Conservation (phyloP, 352 stramenopile species). For the Globisporangium irregulare region DNA sequence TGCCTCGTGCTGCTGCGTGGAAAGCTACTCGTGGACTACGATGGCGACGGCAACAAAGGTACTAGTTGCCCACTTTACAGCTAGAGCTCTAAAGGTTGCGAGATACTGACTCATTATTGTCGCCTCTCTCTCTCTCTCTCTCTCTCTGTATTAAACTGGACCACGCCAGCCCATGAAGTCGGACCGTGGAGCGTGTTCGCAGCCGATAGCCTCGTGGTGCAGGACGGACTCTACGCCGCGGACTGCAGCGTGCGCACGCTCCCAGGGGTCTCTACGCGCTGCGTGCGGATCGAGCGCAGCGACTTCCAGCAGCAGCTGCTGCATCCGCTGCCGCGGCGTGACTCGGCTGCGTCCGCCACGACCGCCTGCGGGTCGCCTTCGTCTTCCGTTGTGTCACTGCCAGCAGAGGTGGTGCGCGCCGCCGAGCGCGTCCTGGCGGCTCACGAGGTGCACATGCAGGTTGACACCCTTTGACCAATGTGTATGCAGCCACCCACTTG, state of each 20-base stretch:
- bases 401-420: neutral
- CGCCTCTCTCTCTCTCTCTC: neutral
- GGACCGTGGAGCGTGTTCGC: slow-evolving; percentile 34
- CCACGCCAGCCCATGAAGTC: slow-evolving; percentile 21
- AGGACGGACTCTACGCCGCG: slow-evolving; percentile 35
- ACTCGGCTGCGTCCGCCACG: slow-evolving; percentile 18
- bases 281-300: slow-evolving; percentile 33
- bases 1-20: slow-evolving; percentile 40
- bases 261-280: slow-evolving; percentile 18
- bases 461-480: neutral
- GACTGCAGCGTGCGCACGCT: slow-evolving; percentile 39
- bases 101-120: neutral
- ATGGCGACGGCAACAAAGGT: slow-evolving; percentile 18
- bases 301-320: slow-evolving; percentile 48
- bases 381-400: neutral
- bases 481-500: neutral
- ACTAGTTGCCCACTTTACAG: neutral
- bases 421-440: neutral
- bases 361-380: neutral
- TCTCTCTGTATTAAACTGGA: too few relatives aligned
- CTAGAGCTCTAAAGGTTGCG: neutral
- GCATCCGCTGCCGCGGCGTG: slow-evolving; percentile 27
- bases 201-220: slow-evolving; percentile 36
- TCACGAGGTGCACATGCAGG: neutral
- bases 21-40: slow-evolving; percentile 26